Evolutionary conservation across 768 basidiomycete species (phyloP).

Genomic region (Hericium alpestre): DNA sequence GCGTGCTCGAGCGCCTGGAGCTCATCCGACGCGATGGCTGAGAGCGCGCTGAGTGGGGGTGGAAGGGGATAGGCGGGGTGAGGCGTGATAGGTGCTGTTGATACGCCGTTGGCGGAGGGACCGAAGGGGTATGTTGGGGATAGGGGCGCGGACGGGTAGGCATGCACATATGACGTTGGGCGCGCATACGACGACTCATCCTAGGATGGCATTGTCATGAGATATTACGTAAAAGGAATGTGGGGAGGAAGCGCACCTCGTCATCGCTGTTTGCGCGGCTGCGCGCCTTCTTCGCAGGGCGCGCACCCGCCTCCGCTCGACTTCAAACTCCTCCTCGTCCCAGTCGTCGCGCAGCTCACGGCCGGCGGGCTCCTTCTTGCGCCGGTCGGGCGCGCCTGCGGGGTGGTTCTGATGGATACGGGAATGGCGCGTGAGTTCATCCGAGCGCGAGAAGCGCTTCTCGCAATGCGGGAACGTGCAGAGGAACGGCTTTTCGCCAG

Average conservation of each 20-base stretch:
- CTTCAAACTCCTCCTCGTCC: slow-evolving; percentile 8
- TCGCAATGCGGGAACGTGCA: slow-evolving; percentile 93
- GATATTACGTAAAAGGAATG: slow-evolving; percentile 5
- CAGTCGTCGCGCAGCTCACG: slow-evolving; percentile 4
- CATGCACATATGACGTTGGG: slow-evolving; percentile 17
- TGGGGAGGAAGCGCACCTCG: slow-evolving; percentile 43
- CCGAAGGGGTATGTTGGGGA: neutral
- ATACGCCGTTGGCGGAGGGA: neutral
- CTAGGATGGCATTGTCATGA: slow-evolving; percentile 10
- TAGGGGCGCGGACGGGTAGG: neutral
- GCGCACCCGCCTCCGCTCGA: slow-evolving; percentile 1
- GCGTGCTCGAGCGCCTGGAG: slow-evolving; percentile 80
- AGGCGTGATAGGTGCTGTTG: slow-evolving; percentile 16
- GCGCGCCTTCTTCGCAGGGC: slow-evolving; percentile 40
- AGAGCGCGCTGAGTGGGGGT: slow-evolving; percentile 45
- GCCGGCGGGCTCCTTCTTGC: slow-evolving; percentile 2
- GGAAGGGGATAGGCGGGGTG: slow-evolving; percentile 12
- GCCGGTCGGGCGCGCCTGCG: slow-evolving; percentile 7
- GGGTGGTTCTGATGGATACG: slow-evolving; percentile 78
- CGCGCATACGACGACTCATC: slow-evolving; percentile 26
- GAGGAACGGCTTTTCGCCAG: slow-evolving; percentile 93
- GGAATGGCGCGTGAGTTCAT: slow-evolving; percentile 93
- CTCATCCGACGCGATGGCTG: slow-evolving; percentile 77
- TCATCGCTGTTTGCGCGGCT: slow-evolving; percentile 75
- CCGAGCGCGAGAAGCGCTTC: slow-evolving; percentile 96